A percentile compares a stretch with the other conserved stretches of the same genome.
These are phyloP conservation scores for Saccharomycodes ludwigii DNA, from an alignment of 805 yeast species.

Conservation along the genomic window DNA sequence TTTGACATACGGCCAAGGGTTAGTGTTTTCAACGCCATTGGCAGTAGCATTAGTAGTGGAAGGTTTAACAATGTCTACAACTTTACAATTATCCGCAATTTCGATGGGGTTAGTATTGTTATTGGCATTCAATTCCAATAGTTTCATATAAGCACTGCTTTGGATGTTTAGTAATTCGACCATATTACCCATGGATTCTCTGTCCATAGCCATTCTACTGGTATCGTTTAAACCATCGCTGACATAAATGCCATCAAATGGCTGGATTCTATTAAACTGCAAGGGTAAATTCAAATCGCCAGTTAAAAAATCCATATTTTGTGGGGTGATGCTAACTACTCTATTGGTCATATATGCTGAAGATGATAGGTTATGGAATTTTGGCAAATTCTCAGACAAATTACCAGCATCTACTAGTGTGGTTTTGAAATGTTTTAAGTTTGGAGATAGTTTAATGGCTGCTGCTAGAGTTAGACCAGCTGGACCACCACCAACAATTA, in stretches of 20 bases:
- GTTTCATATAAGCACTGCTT: conserved; percentile 47
- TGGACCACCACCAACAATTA: conserved; percentile 94
- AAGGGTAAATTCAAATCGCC: conserved; percentile 68
- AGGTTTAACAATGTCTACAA: conserved; percentile 34
- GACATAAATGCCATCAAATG: conserved; percentile 71
- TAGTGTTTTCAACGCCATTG: conserved; percentile 12
- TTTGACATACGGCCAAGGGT: conserved; percentile 62
- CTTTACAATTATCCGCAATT: conserved; percentile 58
- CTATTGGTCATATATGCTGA: conserved; percentile 43
- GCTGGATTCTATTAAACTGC: conserved; percentile 60
- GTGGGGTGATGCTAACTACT: conserved; percentile 78
- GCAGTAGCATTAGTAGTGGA: background rate
- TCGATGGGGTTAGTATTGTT: conserved; percentile 20
- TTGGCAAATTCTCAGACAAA: conserved; percentile 32
- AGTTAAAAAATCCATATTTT: conserved; percentile 51
- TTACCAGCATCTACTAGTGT: conserved; percentile 65
- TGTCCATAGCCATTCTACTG: conserved; percentile 50
- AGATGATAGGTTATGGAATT: conserved; percentile 34
- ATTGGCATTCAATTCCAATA: conserved; percentile 29
- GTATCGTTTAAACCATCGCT: conserved; percentile 75
- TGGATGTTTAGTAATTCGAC: conserved; percentile 80
- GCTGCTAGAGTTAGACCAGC: conserved; percentile 86
- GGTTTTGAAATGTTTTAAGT: conserved; percentile 46
- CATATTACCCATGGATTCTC: conserved; percentile 62
- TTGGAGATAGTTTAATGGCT: conserved; percentile 59